A percentile compares a stretch with the other conserved stretches of the same genome.
Conservation (phyloP, 2,329 filamentous ascomycete species). For the Colletotrichum endophyticum region DNA sequence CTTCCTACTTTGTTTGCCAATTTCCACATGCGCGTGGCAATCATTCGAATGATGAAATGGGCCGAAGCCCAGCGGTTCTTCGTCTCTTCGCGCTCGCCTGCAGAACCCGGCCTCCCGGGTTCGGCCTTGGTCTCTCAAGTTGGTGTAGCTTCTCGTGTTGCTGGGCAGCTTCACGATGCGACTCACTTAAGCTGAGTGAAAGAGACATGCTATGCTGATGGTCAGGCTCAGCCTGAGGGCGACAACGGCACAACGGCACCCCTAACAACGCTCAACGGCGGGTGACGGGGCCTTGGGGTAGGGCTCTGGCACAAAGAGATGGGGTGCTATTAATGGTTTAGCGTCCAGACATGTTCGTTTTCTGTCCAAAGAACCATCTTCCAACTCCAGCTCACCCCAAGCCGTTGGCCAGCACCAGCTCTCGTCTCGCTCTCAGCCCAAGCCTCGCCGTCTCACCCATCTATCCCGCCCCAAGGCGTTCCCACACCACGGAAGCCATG, state of each 20-base stretch:
- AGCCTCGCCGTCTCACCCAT: background rate
- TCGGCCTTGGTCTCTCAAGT: background rate
- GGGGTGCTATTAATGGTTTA: background rate
- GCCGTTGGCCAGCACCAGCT: background rate
- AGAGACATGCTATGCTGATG: background rate
- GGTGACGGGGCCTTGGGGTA: background rate
- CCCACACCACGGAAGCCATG: background rate
- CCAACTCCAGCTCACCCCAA: background rate
- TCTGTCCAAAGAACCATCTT: background rate
- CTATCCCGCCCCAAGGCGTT: background rate
- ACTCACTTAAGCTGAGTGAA: background rate
- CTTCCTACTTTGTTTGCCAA: background rate
- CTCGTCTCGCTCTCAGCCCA: background rate
- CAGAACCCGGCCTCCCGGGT: background rate
- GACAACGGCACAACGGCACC: background rate
- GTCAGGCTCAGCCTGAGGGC: background rate
- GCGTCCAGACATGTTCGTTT: background rate
- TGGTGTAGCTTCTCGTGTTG: background rate
- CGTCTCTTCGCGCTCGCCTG: background rate
- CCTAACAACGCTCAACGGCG: background rate
- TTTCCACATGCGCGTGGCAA: constrained; percentile 7
- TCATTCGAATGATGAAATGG: background rate
- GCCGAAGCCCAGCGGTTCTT: background rate
- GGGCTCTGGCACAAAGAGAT: background rate
- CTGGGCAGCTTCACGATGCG: background rate